Conservation (phyloP, 345 rosid genomes). For the Luvunga scandens region DNA sequence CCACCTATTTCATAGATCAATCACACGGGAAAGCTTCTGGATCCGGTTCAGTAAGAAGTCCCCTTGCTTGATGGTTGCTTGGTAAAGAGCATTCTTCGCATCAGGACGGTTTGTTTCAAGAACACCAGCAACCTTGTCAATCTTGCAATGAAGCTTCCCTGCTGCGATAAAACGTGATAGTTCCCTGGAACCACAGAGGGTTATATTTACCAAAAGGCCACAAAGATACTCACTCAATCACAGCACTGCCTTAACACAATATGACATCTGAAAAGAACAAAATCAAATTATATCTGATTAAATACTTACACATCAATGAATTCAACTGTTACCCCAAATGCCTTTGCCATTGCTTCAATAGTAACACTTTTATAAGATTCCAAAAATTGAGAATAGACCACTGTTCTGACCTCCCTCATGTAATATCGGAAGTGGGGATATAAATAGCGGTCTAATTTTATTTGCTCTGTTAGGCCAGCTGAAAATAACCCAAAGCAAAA, state of each 20-base stretch:
- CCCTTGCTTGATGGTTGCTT: slow-evolving; percentile 98
- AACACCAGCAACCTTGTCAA: slow-evolving; percentile 98
- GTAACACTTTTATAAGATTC: slow-evolving; percentile 98
- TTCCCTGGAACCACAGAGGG: slow-evolving; percentile 54
- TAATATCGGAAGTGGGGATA: slow-evolving; percentile 93
- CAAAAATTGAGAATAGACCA: slow-evolving; percentile 91
- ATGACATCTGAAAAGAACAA: too few species aligned
- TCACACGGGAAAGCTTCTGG: slow-evolving; percentile 96
- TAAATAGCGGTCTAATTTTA: slow-evolving; percentile 84
- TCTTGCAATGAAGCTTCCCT: slow-evolving; percentile 99
- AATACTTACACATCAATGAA: slow-evolving; percentile 89
- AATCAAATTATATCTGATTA: background rate
- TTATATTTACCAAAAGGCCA: background rate
- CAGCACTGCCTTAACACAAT: background rate
- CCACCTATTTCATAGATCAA: slow-evolving; percentile 61
- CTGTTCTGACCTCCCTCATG: slow-evolving; percentile 97
- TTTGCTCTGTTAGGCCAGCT: slow-evolving; percentile 87
- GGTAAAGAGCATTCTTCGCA: slow-evolving; percentile 98
- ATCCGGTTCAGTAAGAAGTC: slow-evolving; percentile 93
- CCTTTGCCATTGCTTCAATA: slow-evolving; percentile 96
- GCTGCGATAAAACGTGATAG: slow-evolving; percentile 94
- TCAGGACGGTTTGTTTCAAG: slow-evolving; percentile 97
- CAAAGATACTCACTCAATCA: background rate
- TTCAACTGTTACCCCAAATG: slow-evolving; percentile 90
- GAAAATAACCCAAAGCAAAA: slow-evolving; percentile 23